Base-by-base conservation (phyloP, 192 early-diverging fungal species). In the Coemansia furcata region DNA sequence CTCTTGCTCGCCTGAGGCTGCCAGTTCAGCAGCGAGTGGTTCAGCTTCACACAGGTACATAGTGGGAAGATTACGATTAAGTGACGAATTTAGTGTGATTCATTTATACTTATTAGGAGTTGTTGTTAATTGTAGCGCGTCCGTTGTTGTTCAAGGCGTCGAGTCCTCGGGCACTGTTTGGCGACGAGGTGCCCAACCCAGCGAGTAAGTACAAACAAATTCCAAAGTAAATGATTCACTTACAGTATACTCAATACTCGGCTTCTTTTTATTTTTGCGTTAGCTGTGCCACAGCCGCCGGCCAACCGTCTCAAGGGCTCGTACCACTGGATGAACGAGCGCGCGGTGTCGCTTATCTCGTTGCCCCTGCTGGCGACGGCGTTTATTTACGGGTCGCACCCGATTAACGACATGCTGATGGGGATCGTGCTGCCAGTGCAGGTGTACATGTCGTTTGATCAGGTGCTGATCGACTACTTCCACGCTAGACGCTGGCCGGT, bases 271-370 rank as follows among this genome's bases (percentile, higher is more conserved):
- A 9, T 50, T 21, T 32, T 40, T 44, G 69, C 63, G 65, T 63
- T 80, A 73, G 69, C 78, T 32, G 82, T 83, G 15, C 69, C 86
- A 7, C 66, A 78, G 68, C 87, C 80, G 15, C 38, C 72, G 4
- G 69, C 84, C 23, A 85, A 89, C 81, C 86, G 86, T 67, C 80
- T 89, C 42, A 87, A 93, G 72, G 97, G 97, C 29, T 93, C 93
- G 44, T 93, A 95, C 80, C 97, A 98, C 86, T 99, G 97, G 97
- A 88, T 91, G 86, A 85, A 90, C 73, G 97, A 99, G 74, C 95
- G 97, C 50, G 87, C 86, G n/a, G 74, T 95, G 21, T 87, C 90
- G 46, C 26, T 93, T 40, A 86, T 89, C 23, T 70, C 91, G 62
- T 71, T 94, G 26, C 95, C 95, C 29, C 74, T 97, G 29, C 74